These are phyloP conservation scores for Vaccinium darrowii DNA, from an alignment of 148 eudicot species.

Conservation along the genomic window DNA sequence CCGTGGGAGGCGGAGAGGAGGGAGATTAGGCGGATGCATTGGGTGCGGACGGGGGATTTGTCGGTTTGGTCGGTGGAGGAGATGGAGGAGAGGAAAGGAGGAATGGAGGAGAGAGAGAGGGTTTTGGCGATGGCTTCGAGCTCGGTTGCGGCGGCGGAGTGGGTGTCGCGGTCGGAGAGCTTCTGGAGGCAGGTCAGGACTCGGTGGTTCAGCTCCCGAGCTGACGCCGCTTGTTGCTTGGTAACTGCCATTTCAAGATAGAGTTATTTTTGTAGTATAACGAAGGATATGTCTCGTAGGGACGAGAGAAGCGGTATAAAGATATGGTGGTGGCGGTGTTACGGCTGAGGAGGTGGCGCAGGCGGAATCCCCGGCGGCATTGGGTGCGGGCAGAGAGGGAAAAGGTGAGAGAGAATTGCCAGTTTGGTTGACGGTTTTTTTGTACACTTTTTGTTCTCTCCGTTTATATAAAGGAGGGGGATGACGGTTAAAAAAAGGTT, in stretches of 20 bases:
- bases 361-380: slow-evolving; percentile 34
- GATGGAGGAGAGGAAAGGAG: slow-evolving; percentile 67
- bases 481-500: neutral
- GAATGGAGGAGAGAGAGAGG: slow-evolving; percentile 46
- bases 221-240: slow-evolving; percentile 4
- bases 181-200: slow-evolving; percentile 73
- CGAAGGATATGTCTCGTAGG: neutral
- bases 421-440: neutral
- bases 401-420: slow-evolving; percentile 17
- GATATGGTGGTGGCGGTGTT: neutral
- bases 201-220: slow-evolving; percentile 80
- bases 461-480: neutral
- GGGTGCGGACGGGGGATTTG: slow-evolving; percentile 56
- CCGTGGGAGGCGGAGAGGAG: slow-evolving; percentile 55
- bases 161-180: slow-evolving; percentile 90
- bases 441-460: too few relatives aligned
- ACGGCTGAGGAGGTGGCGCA: slow-evolving; percentile 23
- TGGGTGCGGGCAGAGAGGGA: neutral
- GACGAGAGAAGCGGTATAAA: neutral
- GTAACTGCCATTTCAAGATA: slow-evolving; percentile 7
- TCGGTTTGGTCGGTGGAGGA: slow-evolving; percentile 83
- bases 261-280: neutral
- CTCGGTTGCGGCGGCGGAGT: slow-evolving; percentile 66
- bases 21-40: slow-evolving; percentile 58
- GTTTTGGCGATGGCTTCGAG: slow-evolving; percentile 65